Conservation (phyloP, 2,329 filamentous ascomycete species). For the Microcera coccophila region DNA sequence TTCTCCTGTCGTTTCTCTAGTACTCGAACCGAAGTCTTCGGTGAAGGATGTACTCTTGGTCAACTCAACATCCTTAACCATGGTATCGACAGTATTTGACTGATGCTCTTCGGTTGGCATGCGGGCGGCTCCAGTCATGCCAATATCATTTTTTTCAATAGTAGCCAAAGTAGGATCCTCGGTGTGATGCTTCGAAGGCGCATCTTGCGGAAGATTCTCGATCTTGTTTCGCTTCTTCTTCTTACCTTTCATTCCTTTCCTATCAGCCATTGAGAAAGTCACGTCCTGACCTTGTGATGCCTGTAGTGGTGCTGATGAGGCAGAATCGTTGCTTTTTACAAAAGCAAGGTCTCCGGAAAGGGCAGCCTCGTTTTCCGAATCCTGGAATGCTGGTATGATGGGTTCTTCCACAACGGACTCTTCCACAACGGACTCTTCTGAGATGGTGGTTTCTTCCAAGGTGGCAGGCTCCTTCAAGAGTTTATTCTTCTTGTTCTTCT, state of each 20-base stretch:
- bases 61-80: slow-evolving; percentile 2
- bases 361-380: neutral
- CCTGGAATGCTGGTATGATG: neutral
- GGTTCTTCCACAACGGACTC: neutral
- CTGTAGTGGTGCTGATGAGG: neutral
- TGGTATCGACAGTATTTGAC: neutral
- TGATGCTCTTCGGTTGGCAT: neutral
- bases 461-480: neutral
- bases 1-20: neutral
- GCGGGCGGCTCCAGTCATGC: neutral
- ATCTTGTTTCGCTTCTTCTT: slow-evolving; percentile 29
- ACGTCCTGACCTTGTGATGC: neutral
- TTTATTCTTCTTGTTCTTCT: slow-evolving; percentile 31
- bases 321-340: neutral
- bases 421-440: neutral
- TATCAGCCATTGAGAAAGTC: slow-evolving; percentile 6
- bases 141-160: neutral
- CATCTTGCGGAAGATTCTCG: slow-evolving; percentile 1
- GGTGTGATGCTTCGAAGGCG: neutral
- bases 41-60: neutral
- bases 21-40: neutral
- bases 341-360: neutral
- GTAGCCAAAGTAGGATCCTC: neutral
- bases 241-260: slow-evolving; percentile 30
- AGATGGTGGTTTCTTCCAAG: neutral